phyloP scores from a whole-genome alignment of 2,329 filamentous ascomycete species.

The Coleophoma crateriformis region DNA sequence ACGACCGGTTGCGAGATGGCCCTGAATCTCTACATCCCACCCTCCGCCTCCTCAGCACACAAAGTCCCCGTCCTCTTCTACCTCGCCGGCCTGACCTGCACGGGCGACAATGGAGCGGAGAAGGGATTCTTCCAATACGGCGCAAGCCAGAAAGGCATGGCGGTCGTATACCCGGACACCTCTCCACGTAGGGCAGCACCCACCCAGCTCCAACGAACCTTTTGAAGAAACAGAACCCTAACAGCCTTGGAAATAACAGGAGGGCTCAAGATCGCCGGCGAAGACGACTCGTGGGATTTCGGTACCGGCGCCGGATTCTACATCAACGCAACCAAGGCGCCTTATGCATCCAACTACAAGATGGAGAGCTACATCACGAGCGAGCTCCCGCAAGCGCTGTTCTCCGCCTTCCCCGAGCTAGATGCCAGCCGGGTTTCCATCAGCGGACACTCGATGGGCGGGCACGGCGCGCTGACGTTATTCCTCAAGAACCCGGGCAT shows the following conservation, averaged over 20 bases:
- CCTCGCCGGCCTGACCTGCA: constrained; percentile 91
- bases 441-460: constrained; percentile 94
- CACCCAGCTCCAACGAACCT: not conserved
- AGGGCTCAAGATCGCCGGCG: constrained; percentile 73
- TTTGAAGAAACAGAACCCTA: not conserved
- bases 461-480: constrained; percentile 87
- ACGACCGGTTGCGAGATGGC: constrained; percentile 84
- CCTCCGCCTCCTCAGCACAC: constrained; percentile 49
- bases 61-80: constrained; percentile 86
- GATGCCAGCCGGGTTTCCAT: constrained; percentile 72
- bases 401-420: constrained; percentile 64
- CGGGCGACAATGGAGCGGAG: constrained; percentile 77
- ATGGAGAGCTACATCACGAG: constrained; percentile 93
- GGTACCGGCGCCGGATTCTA: constrained; percentile 93
- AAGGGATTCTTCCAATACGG: constrained; percentile 88
- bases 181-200: constrained; percentile 61
- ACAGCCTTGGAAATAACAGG: constrained; percentile 33
- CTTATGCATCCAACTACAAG: constrained; percentile 74
- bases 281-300: constrained; percentile 89
- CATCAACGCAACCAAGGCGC: constrained; percentile 72
- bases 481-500: constrained; percentile 87
- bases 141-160: constrained; percentile 76
- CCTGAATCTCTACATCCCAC: constrained; percentile 87
- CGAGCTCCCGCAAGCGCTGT: constrained; percentile 78
- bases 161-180: constrained; percentile 93